These are phyloP conservation scores for Aegle marmelos DNA, from an alignment of 345 rosid species.

Conservation along the genomic window DNA sequence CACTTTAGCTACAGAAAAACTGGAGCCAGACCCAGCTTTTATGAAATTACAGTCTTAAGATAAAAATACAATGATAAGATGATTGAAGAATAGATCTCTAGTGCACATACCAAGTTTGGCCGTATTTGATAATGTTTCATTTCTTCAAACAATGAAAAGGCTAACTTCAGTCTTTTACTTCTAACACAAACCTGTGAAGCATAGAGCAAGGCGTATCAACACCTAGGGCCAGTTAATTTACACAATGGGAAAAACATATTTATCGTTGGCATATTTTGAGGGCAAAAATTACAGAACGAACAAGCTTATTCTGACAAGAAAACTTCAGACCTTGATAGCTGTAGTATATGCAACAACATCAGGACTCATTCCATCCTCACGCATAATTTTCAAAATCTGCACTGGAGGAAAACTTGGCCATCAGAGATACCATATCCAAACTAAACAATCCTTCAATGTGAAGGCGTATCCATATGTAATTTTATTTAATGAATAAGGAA, in stretches of 20 bases:
- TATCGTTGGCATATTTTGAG: background rate
- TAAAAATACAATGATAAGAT: background rate
- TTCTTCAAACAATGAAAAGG: conserved; percentile 76
- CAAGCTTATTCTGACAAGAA: conserved; percentile 15
- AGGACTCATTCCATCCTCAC: conserved; percentile 59
- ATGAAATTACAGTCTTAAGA: background rate
- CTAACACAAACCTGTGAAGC: conserved; percentile 64
- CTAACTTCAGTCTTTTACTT: conserved; percentile 55
- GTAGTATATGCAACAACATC: conserved; percentile 92
- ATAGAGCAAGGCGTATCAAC: conserved; percentile 20
- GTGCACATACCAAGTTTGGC: conserved; percentile 69
- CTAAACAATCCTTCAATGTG: background rate
- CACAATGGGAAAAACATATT: background rate
- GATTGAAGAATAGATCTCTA: background rate
- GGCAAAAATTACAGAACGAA: conserved; percentile 13
- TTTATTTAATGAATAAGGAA: background rate
- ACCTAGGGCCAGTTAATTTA: conserved; percentile 7
- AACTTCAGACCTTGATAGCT: conserved; percentile 68
- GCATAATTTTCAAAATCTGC: conserved; percentile 90
- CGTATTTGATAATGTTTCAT: conserved; percentile 73
- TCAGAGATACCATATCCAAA: conserved; percentile 23
- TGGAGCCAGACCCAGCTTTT: background rate
- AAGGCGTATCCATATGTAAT: background rate
- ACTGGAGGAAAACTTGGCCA: conserved; percentile 25
- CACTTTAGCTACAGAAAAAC: background rate